Base-by-base conservation (phyloP, 257 asterid genomes). In the Nicotiana otophora region DNA sequence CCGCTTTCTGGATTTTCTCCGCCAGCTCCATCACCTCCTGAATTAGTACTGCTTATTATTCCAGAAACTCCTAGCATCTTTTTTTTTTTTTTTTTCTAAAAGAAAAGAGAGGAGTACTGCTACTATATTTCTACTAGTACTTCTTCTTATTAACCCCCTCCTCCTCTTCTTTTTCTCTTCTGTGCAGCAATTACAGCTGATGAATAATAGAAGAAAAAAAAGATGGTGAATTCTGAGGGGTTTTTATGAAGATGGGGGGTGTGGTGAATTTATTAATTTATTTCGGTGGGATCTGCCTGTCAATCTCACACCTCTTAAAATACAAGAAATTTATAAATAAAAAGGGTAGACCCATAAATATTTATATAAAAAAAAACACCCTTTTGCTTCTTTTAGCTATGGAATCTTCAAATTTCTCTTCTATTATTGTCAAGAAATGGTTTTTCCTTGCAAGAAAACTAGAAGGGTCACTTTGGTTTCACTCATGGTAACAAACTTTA, bases 211-310 rank as follows among this genome's bases (percentile, higher is more conserved):
- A 85, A 36, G 81, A 82, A 82, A 77, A 78, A 86, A 76, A 86
- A 84, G 90, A 89, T 83, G 97, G 99, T 93, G 99, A 93, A 91
- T 89, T 94, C 89, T 90, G 86, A 86, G 95, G 90, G 92, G 57
- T 11, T 89, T 89, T 89, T 92, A 93, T 92, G 88, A 91, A 89
- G 96, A 90, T 86, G 86, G 82, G 90, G 76, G 84, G 89, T 83
- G 96, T 84, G 97, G 99, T 94, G 92, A 96, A 96, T 92, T 94
- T 86, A 90, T 91, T 88, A 85, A 90, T 91, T 91, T 89, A 91
- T 92, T 91, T 89, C 87, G 95, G 96, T 94, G 95, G 98, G 97
- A 94, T 94, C 97, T 89, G 90, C 87, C 97, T 96, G 96, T 93
- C 97, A 85, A 92, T 90, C 91, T 95, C 97, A 90, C 92, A 57